Percentiles rank a stretch among this genome's conserved stretches.
phyloP scores from a whole-genome alignment of 768 basidiomycete genomes.

The Tulasnella sp. region DNA sequence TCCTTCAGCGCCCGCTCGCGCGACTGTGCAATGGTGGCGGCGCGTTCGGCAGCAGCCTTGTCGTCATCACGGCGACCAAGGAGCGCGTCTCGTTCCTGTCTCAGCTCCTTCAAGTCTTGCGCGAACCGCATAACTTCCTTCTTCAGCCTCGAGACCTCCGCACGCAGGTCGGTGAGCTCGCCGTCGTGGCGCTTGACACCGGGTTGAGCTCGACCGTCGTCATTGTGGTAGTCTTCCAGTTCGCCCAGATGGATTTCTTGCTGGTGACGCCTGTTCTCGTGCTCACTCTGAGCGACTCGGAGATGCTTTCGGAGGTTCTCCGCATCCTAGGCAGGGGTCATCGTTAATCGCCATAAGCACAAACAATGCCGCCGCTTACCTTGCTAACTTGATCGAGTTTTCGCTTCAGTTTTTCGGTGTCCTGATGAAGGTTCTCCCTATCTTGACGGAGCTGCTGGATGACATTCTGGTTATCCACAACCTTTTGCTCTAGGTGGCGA shows the following conservation, averaged over 20 bases:
- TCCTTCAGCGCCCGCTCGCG: slow-evolving; percentile 56
- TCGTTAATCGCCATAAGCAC: background rate
- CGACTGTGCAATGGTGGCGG: slow-evolving; percentile 53
- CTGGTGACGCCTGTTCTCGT: slow-evolving; percentile 59
- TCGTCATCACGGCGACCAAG: slow-evolving; percentile 30
- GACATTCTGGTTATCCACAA: slow-evolving; percentile 53
- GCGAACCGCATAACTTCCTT: slow-evolving; percentile 69
- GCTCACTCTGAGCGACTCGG: slow-evolving; percentile 46
- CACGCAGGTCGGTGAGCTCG: background rate
- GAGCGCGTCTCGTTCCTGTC: slow-evolving; percentile 45
- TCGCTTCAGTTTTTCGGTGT: slow-evolving; percentile 62
- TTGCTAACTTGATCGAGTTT: slow-evolving; percentile 54
- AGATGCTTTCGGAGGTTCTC: slow-evolving; percentile 53
- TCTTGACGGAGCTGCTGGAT: slow-evolving; percentile 70
- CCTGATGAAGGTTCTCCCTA: slow-evolving; percentile 50
- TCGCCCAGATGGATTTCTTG: slow-evolving; percentile 60
- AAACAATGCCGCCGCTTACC: slow-evolving; percentile 30
- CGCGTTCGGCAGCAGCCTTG: slow-evolving; percentile 32
- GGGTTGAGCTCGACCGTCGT: slow-evolving; percentile 6
- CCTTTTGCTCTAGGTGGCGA: slow-evolving; percentile 48
- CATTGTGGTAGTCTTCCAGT: slow-evolving; percentile 48
- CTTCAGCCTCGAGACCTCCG: slow-evolving; percentile 62
- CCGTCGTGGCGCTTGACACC: background rate
- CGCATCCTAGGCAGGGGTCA: slow-evolving; percentile 33
- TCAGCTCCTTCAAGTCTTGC: slow-evolving; percentile 55